phyloP scores from a whole-genome alignment of 1,284 basidiomycete genomes.

The Ustilago bromivora region DNA sequence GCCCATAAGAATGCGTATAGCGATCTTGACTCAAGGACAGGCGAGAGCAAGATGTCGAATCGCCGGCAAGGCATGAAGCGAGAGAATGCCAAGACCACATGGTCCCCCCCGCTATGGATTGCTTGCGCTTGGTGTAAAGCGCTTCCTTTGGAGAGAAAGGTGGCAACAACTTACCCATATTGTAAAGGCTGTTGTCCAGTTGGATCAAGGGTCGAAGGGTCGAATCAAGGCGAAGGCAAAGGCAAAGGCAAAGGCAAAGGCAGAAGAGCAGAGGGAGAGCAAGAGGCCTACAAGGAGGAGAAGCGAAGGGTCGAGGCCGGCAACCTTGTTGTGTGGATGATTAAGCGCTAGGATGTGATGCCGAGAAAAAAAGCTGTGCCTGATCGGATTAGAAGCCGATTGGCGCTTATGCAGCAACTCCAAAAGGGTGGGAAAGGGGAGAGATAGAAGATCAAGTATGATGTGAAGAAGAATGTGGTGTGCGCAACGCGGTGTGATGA shows the following conservation, averaged over 20 bases:
- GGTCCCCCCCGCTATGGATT: background rate
- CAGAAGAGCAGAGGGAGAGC: background rate
- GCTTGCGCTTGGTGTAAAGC: conserved; percentile 2
- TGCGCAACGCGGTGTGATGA: conserved; percentile 24
- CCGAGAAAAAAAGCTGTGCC: conserved; percentile 4
- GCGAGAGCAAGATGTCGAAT: background rate
- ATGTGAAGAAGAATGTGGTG: conserved; percentile 13
- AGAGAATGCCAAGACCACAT: conserved; percentile 1
- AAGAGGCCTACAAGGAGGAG: background rate
- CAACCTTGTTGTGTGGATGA: conserved; percentile 14
- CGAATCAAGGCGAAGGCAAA: background rate
- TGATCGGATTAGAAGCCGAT: conserved; percentile 17
- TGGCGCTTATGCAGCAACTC: background rate
- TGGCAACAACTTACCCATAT: conserved; percentile 38
- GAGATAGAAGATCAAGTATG: conserved; percentile 3
- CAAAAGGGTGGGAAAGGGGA: background rate
- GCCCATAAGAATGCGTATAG: background rate
- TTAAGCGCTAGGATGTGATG: background rate
- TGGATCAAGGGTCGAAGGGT: background rate
- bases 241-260: background rate
- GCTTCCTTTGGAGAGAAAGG: background rate
- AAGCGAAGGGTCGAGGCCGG: conserved; percentile 8
- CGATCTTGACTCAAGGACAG: background rate
- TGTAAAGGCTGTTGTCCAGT: conserved; percentile 14
- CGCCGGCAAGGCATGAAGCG: background rate